Conservation (phyloP, 176 grass and related monocot species). For the Musa schizocarpa region DNA sequence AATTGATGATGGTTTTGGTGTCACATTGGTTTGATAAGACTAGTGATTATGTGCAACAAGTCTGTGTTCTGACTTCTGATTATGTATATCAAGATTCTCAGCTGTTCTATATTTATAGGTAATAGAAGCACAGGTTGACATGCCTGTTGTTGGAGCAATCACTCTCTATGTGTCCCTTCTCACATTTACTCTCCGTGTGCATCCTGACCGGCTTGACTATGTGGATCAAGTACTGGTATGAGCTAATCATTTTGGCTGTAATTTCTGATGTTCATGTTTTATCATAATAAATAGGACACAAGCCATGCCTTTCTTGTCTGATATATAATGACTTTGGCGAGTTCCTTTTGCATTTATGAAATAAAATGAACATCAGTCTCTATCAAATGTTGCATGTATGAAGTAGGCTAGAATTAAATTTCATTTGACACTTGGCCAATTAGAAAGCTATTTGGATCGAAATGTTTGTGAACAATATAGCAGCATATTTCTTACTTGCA, state of each 20-base stretch:
- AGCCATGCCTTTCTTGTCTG: neutral
- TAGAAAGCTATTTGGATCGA: neutral
- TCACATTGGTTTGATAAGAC: neutral
- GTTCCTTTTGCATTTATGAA: neutral
- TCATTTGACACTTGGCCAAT: neutral
- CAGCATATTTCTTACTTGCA: constrained; percentile 5
- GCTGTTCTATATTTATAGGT: constrained; percentile 49
- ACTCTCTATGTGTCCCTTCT: constrained; percentile 95
- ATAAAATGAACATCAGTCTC: neutral
- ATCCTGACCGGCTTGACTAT: constrained; percentile 98
- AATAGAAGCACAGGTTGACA: constrained; percentile 96
- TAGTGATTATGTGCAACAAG: neutral
- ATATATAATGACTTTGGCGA: no score
- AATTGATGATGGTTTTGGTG: no score
- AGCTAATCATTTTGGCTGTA: constrained; percentile 9
- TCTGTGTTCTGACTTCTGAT: constrained; percentile 14
- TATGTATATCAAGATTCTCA: constrained; percentile 12
- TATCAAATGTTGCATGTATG: neutral
- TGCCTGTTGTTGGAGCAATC: constrained; percentile 85
- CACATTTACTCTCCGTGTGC: constrained; percentile 93
- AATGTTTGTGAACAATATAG: neutral
- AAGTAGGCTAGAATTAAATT: neutral
- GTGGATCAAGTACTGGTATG: constrained; percentile 98
- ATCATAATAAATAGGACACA: neutral
- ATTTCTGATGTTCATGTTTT: constrained; percentile 2